Conservation (phyloP, 257 asterid species). For the Paulownia fortunei region DNA sequence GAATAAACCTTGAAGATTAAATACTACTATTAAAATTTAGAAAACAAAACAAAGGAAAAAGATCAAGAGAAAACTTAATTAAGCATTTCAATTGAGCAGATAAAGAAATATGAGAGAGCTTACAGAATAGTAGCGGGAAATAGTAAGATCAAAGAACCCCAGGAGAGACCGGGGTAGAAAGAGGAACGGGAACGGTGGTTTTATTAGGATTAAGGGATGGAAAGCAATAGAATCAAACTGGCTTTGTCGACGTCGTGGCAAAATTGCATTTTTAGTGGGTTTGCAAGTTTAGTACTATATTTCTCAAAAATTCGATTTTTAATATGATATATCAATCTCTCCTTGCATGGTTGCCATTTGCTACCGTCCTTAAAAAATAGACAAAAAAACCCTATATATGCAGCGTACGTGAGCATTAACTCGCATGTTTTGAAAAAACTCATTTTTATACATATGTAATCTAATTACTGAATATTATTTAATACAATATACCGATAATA, state of each 20-base stretch:
- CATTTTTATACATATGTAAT: too few species aligned
- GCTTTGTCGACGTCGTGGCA: background rate
- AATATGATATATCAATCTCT: too few species aligned
- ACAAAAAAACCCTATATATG: too few species aligned
- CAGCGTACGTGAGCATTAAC: too few species aligned
- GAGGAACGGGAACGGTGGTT: constrained; percentile 1
- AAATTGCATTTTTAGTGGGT: too few species aligned
- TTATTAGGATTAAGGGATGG: background rate
- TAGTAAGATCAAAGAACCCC: constrained; percentile 9
- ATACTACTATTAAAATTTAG: background rate
- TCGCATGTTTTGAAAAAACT: too few species aligned
- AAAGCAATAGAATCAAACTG: background rate
- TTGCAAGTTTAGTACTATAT: too few species aligned
- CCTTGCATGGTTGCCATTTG: too few species aligned
- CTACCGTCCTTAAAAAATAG: too few species aligned
- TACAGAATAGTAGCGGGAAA: background rate
- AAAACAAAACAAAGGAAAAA: background rate
- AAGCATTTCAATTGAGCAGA: background rate
- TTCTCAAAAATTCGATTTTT: too few species aligned
- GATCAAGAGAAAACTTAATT: background rate
- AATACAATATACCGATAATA: too few species aligned
- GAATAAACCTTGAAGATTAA: constrained; percentile 15
- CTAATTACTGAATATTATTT: too few species aligned
- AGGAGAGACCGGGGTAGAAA: background rate
- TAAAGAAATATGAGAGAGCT: background rate